Percentiles rank a stretch among this genome's conserved stretches.
phyloP scores from a whole-genome alignment of 2,329 filamentous ascomycete genomes.

The Hirsutella rhossiliensis region DNA sequence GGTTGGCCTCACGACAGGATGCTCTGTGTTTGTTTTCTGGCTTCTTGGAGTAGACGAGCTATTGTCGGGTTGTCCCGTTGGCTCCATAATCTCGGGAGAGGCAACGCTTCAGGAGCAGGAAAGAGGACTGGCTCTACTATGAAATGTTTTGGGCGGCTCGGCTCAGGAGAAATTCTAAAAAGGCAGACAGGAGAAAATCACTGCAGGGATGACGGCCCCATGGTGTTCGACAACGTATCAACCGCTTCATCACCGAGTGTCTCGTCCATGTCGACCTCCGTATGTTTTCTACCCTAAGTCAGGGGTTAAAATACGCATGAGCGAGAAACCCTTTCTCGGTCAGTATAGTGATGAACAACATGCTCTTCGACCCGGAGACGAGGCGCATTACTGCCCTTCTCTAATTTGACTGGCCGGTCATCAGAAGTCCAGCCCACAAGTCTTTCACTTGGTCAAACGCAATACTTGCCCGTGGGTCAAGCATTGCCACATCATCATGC shows the following conservation, averaged over 20 bases:
- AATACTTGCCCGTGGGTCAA: too few species aligned
- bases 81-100: conserved; percentile 6
- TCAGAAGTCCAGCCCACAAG: conserved; percentile 13
- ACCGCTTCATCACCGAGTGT: conserved; percentile 4
- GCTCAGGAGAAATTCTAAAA: background rate
- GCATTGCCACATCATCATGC: too few species aligned
- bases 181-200: conserved; percentile 4
- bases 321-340: conserved; percentile 1
- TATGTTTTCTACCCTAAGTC: background rate
- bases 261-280: background rate
- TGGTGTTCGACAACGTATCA: conserved; percentile 5
- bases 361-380: conserved; percentile 10
- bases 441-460: too few species aligned
- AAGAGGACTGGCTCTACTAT: conserved; percentile 9
- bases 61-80: too few species aligned
- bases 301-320: background rate
- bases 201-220: conserved; percentile 7
- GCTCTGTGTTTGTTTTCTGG: too few species aligned
- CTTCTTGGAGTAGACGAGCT: too few species aligned
- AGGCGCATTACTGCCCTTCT: conserved; percentile 12
- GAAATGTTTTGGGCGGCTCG: background rate
- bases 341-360: conserved; percentile 16
- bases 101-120: conserved; percentile 4
- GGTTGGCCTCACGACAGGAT: too few species aligned
- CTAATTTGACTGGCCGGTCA: conserved; percentile 14